Evolutionary conservation across 179 eudicot genomes (phyloP), one percentile per base, ranked within the genome.

Genomic region (Corrigiola litoralis): DNA sequence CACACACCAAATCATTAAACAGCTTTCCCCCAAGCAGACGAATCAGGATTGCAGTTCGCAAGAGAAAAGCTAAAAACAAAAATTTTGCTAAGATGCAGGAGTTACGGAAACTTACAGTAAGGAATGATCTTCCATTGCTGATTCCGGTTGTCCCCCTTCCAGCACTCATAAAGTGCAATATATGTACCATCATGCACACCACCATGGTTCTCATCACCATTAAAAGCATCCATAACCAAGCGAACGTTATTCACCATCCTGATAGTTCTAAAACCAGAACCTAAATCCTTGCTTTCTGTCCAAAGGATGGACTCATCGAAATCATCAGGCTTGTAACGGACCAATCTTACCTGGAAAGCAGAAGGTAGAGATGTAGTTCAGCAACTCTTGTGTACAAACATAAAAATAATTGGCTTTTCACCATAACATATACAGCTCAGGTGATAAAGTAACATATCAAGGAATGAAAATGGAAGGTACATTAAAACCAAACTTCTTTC

Each of bases 171-270:
- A 37, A 88, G 84, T 21, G 83, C 87, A 55, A 91, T 60, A 1
- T 44, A 34, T 10, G 96, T 83, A 51, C 97, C 97, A 65, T 86
- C 89, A 31, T 52, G 87, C 18, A 88, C 85, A 29, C 97, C 95
- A n/a, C 95, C 97, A 21, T 86, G 94, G n/a, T 88, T 73, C 59
- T 76, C 77, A 67, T 86, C 87, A n/a, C 90, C 97, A 56, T 88
- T 68, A 50, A 81, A 84, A 63, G 97, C 97, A 74, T 91, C 97
- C 2, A 88, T 63, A 63, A 79, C 82, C 45, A 91, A 77, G 28
- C 71, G 66, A 53, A 82, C 75, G 65, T 91, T 87, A 61, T 83
- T 88, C 28, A 91, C 89, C 78, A 82, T 84, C 76, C 97, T 83
- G 44, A 91, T 76, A 16, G 85, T 66, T 59, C 86, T 82, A 57